These are phyloP conservation scores for Leptomonas pyrrhocoris DNA, from an alignment of 208 protist species.

Conservation along the genomic window DNA sequence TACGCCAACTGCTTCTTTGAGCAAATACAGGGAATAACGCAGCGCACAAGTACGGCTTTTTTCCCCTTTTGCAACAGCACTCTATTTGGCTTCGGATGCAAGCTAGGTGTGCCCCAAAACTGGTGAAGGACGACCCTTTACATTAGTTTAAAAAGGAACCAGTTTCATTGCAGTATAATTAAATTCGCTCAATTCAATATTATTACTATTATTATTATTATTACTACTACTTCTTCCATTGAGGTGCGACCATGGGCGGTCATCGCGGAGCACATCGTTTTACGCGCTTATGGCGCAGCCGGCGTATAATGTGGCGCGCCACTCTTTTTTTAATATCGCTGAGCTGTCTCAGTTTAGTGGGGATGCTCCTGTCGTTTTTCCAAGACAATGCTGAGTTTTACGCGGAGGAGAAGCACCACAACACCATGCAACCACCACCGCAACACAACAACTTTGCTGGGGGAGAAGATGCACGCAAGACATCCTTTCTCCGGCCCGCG, in stretches of 20 bases:
- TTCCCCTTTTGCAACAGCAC: too few species aligned
- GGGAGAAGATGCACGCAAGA: neutral
- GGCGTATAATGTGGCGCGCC: constrained; percentile 5
- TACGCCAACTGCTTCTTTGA: too few species aligned
- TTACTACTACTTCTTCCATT: too few species aligned
- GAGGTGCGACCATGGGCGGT: neutral
- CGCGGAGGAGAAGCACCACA: neutral
- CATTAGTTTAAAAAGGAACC: too few species aligned
- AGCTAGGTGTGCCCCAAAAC: too few species aligned
- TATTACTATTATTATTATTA: too few species aligned
- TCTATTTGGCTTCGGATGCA: too few species aligned
- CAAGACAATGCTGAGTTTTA: neutral
- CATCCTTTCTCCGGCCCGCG: neutral
- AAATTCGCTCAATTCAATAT: too few species aligned
- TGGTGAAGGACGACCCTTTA: too few species aligned
- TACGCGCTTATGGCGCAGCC: constrained; percentile 6
- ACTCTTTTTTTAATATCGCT: neutral
- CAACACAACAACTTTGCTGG: neutral
- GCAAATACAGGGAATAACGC: too few species aligned
- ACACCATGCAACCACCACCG: neutral
- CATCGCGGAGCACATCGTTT: neutral
- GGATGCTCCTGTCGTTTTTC: neutral
- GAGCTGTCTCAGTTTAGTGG: neutral
- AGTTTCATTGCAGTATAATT: too few species aligned
- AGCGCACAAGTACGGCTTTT: too few species aligned